phyloP scores from a whole-genome alignment of 139 green algal genomes.

The Coelastrella sp. region DNA sequence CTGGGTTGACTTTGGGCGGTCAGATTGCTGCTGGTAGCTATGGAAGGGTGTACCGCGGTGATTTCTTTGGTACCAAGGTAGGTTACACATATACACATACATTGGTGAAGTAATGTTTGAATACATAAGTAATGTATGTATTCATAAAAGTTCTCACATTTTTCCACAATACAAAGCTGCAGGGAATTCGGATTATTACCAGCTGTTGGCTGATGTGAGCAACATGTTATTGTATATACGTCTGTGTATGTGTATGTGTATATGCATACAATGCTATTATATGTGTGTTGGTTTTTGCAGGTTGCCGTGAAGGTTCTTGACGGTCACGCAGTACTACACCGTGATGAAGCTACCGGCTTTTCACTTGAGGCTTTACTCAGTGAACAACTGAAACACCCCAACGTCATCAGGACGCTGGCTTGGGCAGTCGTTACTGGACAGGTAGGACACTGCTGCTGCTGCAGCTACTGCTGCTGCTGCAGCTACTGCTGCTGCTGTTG shows the following conservation, averaged over 20 bases:
- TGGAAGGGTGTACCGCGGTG: conserved; percentile 22
- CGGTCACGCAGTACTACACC: background rate
- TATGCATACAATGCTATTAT: background rate
- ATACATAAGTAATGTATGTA: background rate
- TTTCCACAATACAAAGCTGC: too few relatives aligned
- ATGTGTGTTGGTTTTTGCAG: background rate
- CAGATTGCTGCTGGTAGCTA: conserved; percentile 40
- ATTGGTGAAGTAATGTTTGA: background rate
- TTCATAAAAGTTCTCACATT: background rate
- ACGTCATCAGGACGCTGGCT: conserved; percentile 36
- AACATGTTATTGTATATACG: too few relatives aligned
- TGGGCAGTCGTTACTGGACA: conserved; percentile 39
- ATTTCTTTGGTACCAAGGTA: conserved; percentile 29
- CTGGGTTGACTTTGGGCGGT: conserved; percentile 1
- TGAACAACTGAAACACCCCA: conserved; percentile 22
- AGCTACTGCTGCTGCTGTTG: too few relatives aligned
- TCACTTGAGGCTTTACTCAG: conserved; percentile 29
- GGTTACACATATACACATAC: too few relatives aligned
- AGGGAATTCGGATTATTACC: too few relatives aligned
- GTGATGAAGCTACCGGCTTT: conserved; percentile 32
- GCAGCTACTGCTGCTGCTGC: too few relatives aligned
- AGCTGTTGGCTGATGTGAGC: too few relatives aligned
- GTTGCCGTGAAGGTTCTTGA: conserved; percentile 49
- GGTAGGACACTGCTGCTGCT: too few relatives aligned
- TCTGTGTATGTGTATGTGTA: too few relatives aligned